These are phyloP conservation scores for Oehlia diaphana DNA, from an alignment of 192 early-diverging fungal species.

Conservation along the genomic window DNA sequence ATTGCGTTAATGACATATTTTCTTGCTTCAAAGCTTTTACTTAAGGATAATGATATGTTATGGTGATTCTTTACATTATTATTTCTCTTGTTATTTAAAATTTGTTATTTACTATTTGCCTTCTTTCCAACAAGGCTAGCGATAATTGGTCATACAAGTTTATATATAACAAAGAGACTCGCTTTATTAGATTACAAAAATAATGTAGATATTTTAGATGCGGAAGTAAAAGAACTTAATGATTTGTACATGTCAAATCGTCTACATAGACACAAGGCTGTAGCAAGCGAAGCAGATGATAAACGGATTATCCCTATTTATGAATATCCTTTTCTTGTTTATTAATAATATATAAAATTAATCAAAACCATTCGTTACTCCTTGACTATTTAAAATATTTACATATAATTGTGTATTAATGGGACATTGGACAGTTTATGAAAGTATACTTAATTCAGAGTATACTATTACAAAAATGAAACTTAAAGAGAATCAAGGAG, in stretches of 20 bases:
- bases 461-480: slow-evolving; percentile 7
- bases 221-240: slow-evolving; percentile 10
- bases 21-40: neutral
- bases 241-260: neutral
- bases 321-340: slow-evolving; percentile 15
- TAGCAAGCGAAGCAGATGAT: neutral
- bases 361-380: neutral
- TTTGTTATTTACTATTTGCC: neutral
- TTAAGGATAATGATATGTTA: slow-evolving; percentile 10
- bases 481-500: neutral
- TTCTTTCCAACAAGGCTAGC: neutral
- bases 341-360: neutral
- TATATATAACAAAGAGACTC: slow-evolving; percentile 4
- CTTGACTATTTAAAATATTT: neutral
- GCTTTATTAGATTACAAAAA: neutral
- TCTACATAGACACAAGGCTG: neutral
- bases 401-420: slow-evolving; percentile 18
- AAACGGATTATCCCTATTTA: neutral
- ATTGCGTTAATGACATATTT: neutral
- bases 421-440: slow-evolving; percentile 22
- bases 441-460: slow-evolving; percentile 19
- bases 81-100: neutral
- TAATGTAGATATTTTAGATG: neutral
- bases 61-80: neutral
- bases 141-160: slow-evolving; percentile 15